Evolutionary conservation across 192 early-diverging fungal species (phyloP), one percentile per base, ranked within the genome.

Genomic region (Coemansia sp.): DNA sequence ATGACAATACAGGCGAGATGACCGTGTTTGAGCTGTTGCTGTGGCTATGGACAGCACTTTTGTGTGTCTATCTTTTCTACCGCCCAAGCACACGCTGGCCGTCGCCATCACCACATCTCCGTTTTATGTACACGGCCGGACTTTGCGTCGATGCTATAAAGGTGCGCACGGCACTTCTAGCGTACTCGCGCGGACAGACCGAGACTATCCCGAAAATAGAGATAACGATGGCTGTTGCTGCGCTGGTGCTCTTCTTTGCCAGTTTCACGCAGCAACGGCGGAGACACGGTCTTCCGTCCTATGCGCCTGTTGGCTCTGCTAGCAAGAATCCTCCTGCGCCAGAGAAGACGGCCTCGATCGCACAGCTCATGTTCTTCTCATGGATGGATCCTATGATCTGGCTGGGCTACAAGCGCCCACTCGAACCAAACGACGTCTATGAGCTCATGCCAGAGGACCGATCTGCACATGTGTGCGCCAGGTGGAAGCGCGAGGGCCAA

Each of bases 361-460:
- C 86, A n/a, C 88, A 87, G 49, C 67, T 67, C 9, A 61, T 90
- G 43, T 83, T 84, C 48, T 89, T 87, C 35, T 71, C 75, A 41
- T 90, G 87, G 88, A 79, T 87, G 49, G 84, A 82, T 63, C 88
- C 84, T 2, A 66, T 85, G 73, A 85, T 86, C 79, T 84, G 70
- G 70, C 82, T 83, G n/a, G 92, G 87, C n/a, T 87, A 87, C 59
- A 75, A 80, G 65, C 83, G 87, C 6, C 83, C 87, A 2, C 69
- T 90, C 5, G 84, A 90, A 64, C 84, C 76, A 58, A 81, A 80
- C n/a, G 86, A 91, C 67, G 54, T 91, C 32, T 88, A 87, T 54
- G 73, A 84, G 20, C 66, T 83, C 11, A 75, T 72, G 69, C 78
- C 78, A 11, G 70, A 75, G 25, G 73, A 81, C 52, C 66, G 56